Base-by-base conservation (phyloP, 2,329 filamentous ascomycete species). In the Verticillium tricorpus region DNA sequence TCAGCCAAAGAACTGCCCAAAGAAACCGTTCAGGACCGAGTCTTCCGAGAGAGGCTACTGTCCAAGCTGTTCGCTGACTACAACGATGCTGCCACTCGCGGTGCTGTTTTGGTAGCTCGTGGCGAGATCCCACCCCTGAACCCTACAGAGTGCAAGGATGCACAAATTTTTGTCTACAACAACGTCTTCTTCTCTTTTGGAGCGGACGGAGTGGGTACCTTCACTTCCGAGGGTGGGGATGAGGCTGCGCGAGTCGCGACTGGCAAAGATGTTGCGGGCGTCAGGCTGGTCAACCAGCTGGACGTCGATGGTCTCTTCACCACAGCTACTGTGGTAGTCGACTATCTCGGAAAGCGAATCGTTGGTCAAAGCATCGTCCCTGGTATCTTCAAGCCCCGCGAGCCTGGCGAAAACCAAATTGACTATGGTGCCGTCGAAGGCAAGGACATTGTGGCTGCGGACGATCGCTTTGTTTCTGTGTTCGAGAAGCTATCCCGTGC, bases 181-280 rank as follows among this genome's bases (percentile, higher is more conserved):
- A 99, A 99, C 77, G 93, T 99, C 68, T 99, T 99, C 81, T 99
- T 97, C 81, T 98, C 95, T 0, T 98, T 97, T 69, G 95, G 95
- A 65, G 94, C 95, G 55, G 95, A 99, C 74, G 96, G 95, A 59
- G 95, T 98, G 56, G 94, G 95, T 54, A 99, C 95, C 17, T 99
- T 99, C 75, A 93, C 93, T 12, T 93, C 90, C 3, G 95, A 99
- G 78, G 95, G 95, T 67, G 95, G 95, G 22, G 94, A 99, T 67
- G 95, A 99, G 78, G 95, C 95, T 67, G 95, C 95, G 15, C 88
- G 94, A 63, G 92, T 98, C 62, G 95, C 96, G 31, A 97, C 96
- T 5, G 94, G 93, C 66, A 99, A 99, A 79, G 95, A 99, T 71
- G 93, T 98, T 56, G 86, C 92, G 66, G 95, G 95, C 69, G 95